Conservation (phyloP, 1,139 yeast species). For the Geotrichum candidum region DNA sequence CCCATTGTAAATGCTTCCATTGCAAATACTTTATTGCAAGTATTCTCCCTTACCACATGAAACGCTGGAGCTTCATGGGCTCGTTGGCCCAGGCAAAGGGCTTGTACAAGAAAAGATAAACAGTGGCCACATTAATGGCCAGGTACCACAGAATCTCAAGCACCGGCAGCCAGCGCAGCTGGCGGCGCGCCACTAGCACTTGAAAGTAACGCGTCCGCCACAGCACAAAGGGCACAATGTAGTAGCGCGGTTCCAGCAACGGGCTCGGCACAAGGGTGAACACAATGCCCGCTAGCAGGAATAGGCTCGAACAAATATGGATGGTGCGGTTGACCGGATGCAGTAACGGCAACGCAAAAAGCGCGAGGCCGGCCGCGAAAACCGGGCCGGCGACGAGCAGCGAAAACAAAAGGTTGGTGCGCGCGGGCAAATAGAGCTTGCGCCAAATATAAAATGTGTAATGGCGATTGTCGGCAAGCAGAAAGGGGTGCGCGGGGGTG, state of each 20-base stretch:
- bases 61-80: constrained; percentile 56
- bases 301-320: not conserved
- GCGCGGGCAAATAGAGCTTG: constrained; percentile 39
- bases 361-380: constrained; percentile 9
- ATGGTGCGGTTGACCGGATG: not conserved
- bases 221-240: constrained; percentile 68
- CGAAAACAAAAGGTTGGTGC: constrained; percentile 8
- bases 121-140: constrained; percentile 48
- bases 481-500: constrained; percentile 69
- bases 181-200: constrained; percentile 35
- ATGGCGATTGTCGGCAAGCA: constrained; percentile 91
- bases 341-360: constrained; percentile 2
- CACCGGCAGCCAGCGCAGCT: constrained; percentile 1
- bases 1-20: not conserved
- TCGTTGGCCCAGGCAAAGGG: constrained; percentile 69
- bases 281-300: constrained; percentile 39
- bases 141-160: constrained; percentile 59
- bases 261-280: constrained; percentile 81
- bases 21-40: no score
- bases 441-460: constrained; percentile 81
- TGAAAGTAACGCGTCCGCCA: constrained; percentile 53
- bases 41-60: constrained; percentile 69
- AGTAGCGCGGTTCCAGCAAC: constrained; percentile 87
- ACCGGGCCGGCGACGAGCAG: constrained; percentile 12
- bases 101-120: constrained; percentile 51